Evolutionary conservation across 768 basidiomycete genomes (phyloP).

Genomic region (Russula griseocarnosa): DNA sequence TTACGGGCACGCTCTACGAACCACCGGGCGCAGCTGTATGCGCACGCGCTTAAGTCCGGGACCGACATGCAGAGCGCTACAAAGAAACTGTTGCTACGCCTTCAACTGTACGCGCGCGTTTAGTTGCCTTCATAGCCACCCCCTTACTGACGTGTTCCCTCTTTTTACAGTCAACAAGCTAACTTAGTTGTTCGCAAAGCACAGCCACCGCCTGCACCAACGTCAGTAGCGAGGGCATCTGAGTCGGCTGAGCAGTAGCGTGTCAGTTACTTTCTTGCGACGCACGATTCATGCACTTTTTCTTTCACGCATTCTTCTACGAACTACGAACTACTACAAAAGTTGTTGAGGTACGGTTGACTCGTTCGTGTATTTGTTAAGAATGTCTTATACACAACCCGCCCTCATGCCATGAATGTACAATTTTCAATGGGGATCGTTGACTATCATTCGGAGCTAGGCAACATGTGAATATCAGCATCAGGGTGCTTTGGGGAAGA

Average conservation of each 20-base stretch:
- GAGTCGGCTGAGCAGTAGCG: slow-evolving; percentile 21
- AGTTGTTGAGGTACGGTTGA: slow-evolving; percentile 14
- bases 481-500: not conserved
- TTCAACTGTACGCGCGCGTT: slow-evolving; percentile 73
- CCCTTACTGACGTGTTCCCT: not conserved
- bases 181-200: slow-evolving; percentile 64
- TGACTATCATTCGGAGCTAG: slow-evolving; percentile 9
- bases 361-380: slow-evolving; percentile 2
- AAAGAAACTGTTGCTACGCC: slow-evolving; percentile 72
- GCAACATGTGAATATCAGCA: not conserved
- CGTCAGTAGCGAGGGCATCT: slow-evolving; percentile 2
- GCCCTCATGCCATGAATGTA: slow-evolving; percentile 6
- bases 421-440: slow-evolving; percentile 1
- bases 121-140: not conserved
- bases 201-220: slow-evolving; percentile 40
- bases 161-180: slow-evolving; percentile 62
- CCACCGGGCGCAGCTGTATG: slow-evolving; percentile 71
- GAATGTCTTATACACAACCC: slow-evolving; percentile 16
- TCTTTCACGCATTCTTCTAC: not conserved
- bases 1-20: slow-evolving; percentile 76
- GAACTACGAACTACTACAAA: slow-evolving; percentile 11
- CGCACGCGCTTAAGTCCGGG: slow-evolving; percentile 69
- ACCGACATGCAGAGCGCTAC: slow-evolving; percentile 68
- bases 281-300: not conserved
- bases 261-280: not conserved